phyloP scores from a whole-genome alignment of 306 rosid genomes.

The Corylus americana region DNA sequence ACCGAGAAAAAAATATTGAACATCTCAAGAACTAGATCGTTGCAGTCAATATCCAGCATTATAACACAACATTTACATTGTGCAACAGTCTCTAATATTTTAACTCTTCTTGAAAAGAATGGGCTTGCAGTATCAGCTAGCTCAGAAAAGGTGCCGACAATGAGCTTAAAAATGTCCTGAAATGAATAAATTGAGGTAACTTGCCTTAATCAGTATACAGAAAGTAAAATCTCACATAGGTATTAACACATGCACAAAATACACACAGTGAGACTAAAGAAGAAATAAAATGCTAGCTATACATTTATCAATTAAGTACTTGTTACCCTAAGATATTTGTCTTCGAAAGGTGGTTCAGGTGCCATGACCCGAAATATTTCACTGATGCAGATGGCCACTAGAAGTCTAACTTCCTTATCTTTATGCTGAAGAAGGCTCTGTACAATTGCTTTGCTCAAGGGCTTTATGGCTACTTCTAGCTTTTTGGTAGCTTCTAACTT shows the following conservation, averaged over 20 bases:
- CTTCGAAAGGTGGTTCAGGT: conserved; percentile 82
- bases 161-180: conserved; percentile 72
- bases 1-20: conserved; percentile 72
- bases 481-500: conserved; percentile 41
- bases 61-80: conserved; percentile 74
- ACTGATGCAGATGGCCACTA: conserved; percentile 66
- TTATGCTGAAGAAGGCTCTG: conserved; percentile 55
- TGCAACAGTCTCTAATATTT: conserved; percentile 77
- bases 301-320: neutral
- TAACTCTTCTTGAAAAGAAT: conserved; percentile 70
- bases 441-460: conserved; percentile 49
- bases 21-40: conserved; percentile 71
- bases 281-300: neutral
- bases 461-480: conserved; percentile 47
- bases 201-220: conserved; percentile 17
- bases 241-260: conserved; percentile 6
- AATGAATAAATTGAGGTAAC: conserved; percentile 19
- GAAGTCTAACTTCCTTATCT: conserved; percentile 82
- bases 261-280: neutral
- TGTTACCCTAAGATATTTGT: conserved; percentile 65
- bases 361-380: conserved; percentile 82
- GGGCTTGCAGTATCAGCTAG: conserved; percentile 67
- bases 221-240: conserved; percentile 3
- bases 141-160: conserved; percentile 66
- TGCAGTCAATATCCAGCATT: conserved; percentile 78